These are phyloP conservation scores for Penicillium digitatum DNA, from an alignment of 2,329 filamentous ascomycete genomes.

Conservation along the genomic window DNA sequence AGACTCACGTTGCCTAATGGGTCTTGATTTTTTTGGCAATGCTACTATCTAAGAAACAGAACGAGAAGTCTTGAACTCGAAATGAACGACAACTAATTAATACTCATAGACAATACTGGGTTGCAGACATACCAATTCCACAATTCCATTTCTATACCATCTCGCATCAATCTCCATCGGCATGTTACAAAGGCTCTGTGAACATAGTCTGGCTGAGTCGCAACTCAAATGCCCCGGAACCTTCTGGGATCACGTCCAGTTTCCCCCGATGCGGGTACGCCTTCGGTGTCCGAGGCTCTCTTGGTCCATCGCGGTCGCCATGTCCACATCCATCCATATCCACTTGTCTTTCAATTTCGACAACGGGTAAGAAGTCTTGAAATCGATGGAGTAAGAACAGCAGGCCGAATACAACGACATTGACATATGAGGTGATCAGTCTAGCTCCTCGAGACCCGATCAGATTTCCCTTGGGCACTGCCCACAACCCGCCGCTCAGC, in stretches of 20 bases:
- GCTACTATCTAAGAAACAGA: neutral
- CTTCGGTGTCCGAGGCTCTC: neutral
- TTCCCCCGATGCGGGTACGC: neutral
- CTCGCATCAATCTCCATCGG: neutral
- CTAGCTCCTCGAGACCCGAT: conserved; percentile 52
- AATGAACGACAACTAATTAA: neutral
- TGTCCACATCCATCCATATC: neutral
- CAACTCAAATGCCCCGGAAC: neutral
- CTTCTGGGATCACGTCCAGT: neutral
- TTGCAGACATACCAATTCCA: neutral
- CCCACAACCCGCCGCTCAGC: conserved; percentile 67
- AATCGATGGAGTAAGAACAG: conserved; percentile 52
- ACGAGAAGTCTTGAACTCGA: neutral
- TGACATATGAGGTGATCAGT: conserved; percentile 62
- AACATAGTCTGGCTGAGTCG: neutral
- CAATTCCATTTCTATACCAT: neutral
- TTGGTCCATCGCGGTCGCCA: neutral
- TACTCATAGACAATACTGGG: neutral
- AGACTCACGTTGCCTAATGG: neutral
- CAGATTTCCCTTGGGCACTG: conserved; percentile 56
- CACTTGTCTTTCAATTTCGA: neutral
- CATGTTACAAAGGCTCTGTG: neutral
- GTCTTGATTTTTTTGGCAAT: neutral
- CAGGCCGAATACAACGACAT: conserved; percentile 56
- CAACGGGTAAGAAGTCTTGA: conserved; percentile 23